Evolutionary conservation across 805 yeast genomes (phyloP).

Genomic region (Saccharomycopsis sp.): DNA sequence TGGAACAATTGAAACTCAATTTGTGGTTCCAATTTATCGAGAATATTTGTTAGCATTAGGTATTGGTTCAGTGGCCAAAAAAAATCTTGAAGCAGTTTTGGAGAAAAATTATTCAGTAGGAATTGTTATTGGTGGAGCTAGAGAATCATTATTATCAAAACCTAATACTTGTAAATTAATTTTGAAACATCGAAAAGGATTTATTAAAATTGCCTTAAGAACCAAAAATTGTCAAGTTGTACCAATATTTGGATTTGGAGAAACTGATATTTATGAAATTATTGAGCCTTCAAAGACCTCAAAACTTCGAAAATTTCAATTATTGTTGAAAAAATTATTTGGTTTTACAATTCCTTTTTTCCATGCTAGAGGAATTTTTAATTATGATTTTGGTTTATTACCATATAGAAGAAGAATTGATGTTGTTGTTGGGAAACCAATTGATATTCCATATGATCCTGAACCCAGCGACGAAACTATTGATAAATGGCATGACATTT

Average conservation of each 20-base stretch:
- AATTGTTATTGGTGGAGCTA: slow-evolving; percentile 93
- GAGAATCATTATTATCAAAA: slow-evolving; percentile 65
- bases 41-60: slow-evolving; percentile 80
- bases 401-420: slow-evolving; percentile 79
- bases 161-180: slow-evolving; percentile 56
- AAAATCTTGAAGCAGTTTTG: slow-evolving; percentile 57
- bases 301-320: slow-evolving; percentile 46
- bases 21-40: slow-evolving; percentile 72
- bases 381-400: slow-evolving; percentile 82
- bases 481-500: slow-evolving; percentile 61
- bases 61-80: slow-evolving; percentile 70
- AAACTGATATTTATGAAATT: slow-evolving; percentile 53
- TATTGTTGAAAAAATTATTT: slow-evolving; percentile 55
- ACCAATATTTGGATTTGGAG: slow-evolving; percentile 89
- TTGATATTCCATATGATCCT: slow-evolving; percentile 38
- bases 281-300: slow-evolving; percentile 35
- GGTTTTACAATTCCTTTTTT: slow-evolving; percentile 89
- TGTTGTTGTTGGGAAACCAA: slow-evolving; percentile 65
- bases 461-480: slow-evolving; percentile 40
- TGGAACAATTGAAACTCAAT: slow-evolving; percentile 75
- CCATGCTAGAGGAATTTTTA: slow-evolving; percentile 86
- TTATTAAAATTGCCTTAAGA: slow-evolving; percentile 75
- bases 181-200: slow-evolving; percentile 72
- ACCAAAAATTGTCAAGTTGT: slow-evolving; percentile 71
- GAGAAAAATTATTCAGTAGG: slow-evolving; percentile 58